These are phyloP conservation scores for Fragaria ananassa DNA, from an alignment of 306 rosid species.

Conservation along the genomic window DNA sequence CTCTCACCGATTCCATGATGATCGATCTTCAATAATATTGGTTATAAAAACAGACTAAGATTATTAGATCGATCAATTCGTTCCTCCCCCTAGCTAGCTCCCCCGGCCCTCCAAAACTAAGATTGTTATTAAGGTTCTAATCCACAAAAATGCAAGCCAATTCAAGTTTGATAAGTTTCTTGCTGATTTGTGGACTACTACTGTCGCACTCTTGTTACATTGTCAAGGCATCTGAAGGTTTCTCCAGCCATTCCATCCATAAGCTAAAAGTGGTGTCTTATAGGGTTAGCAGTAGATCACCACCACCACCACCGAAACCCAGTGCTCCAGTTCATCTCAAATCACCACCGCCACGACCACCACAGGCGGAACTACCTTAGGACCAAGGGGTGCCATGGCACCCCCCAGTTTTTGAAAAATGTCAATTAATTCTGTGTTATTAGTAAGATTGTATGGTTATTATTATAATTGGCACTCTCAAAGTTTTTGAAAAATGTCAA, in stretches of 20 bases:
- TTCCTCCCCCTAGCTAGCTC: neutral
- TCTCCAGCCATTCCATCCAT: neutral
- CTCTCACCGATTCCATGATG: neutral
- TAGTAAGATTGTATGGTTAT: no score
- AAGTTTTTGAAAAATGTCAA: no score
- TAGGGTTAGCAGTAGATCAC: neutral
- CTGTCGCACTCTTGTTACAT: conserved; percentile 1
- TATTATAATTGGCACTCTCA: no score
- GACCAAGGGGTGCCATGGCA: no score
- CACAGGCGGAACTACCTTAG: no score
- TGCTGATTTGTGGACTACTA: neutral
- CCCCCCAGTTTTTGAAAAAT: no score
- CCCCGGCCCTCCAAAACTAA: neutral
- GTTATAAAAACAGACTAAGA: neutral
- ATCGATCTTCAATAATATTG: neutral
- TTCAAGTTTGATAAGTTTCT: neutral
- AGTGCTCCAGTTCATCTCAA: neutral
- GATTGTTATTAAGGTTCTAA: neutral
- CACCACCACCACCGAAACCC: neutral
- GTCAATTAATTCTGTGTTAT: no score
- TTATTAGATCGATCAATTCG: neutral
- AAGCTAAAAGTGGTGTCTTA: neutral
- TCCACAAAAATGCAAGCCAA: neutral
- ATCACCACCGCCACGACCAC: neutral
- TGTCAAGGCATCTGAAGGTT: neutral